phyloP scores from a whole-genome alignment of 2,329 filamentous ascomycete genomes.

The Xylaria sp. region DNA sequence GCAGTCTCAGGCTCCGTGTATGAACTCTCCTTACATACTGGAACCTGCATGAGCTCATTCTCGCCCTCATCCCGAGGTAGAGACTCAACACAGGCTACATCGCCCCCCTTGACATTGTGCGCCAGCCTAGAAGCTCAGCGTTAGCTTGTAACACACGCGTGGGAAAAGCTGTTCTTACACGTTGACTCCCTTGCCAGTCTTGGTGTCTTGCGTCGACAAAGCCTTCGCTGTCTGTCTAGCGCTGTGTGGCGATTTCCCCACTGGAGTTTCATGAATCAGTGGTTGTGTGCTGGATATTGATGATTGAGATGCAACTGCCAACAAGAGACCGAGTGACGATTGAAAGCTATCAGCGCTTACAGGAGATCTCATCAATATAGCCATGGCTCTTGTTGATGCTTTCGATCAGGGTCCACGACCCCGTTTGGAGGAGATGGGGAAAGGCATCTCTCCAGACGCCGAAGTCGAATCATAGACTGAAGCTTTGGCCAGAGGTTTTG shows the following conservation, averaged over 20 bases:
- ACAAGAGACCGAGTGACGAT: neutral
- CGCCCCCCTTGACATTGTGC: constrained; percentile 34
- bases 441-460: neutral
- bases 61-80: constrained; percentile 52
- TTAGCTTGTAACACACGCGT: neutral
- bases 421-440: neutral
- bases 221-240: neutral
- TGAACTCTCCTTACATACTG: constrained; percentile 21
- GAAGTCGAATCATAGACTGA: neutral
- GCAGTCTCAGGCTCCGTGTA: constrained; percentile 35
- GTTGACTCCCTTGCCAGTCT: neutral
- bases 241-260: neutral
- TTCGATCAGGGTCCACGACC: neutral
- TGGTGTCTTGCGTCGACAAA: neutral
- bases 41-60: constrained; percentile 36
- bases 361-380: neutral
- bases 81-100: constrained; percentile 43
- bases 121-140: constrained; percentile 32
- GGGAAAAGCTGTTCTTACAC: neutral
- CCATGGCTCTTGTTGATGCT: neutral
- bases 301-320: neutral
- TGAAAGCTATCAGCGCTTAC: neutral
- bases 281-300: neutral
- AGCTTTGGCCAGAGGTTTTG: neutral
- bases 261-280: neutral